Conservation (phyloP, 805 yeast genomes). For the Hanseniaspora mollemarum region DNA sequence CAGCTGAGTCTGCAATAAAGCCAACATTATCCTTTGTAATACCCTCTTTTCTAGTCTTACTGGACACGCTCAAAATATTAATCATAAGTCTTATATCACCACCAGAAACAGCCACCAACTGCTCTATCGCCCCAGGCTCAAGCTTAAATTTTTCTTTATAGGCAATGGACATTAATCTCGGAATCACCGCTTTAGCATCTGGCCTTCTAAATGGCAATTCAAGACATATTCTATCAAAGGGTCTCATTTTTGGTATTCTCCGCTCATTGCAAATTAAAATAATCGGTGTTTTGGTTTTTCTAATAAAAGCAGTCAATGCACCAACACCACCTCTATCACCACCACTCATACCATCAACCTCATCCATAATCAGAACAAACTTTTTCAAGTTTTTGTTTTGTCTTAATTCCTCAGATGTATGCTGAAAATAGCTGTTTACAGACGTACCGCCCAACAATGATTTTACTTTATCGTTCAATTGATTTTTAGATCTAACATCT, state of each 20-base stretch:
- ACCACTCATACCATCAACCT: slow-evolving; percentile 98
- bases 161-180: slow-evolving; percentile 84
- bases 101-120: slow-evolving; percentile 69
- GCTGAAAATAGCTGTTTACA: slow-evolving; percentile 60
- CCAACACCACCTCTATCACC: slow-evolving; percentile 99
- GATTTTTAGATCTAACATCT: slow-evolving; percentile 77
- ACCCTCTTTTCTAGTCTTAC: slow-evolving; percentile 54
- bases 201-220: slow-evolving; percentile 87
- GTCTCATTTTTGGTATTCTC: slow-evolving; percentile 87
- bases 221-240: slow-evolving; percentile 71
- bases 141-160: slow-evolving; percentile 69
- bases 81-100: slow-evolving; percentile 93
- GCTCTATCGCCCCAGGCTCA: slow-evolving; percentile 71
- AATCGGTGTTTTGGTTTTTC: slow-evolving; percentile 77
- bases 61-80: slow-evolving; percentile 71
- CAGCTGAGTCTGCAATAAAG: slow-evolving; percentile 60
- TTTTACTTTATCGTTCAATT: slow-evolving; percentile 57
- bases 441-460: slow-evolving; percentile 72
- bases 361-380: slow-evolving; percentile 89
- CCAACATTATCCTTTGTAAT: slow-evolving; percentile 43
- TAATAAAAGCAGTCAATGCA: slow-evolving; percentile 75
- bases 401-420: slow-evolving; percentile 23
- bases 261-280: slow-evolving; percentile 90
- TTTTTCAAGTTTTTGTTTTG: slow-evolving; percentile 37
- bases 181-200: slow-evolving; percentile 63